Base-by-base conservation (phyloP, 2,329 filamentous ascomycete genomes). In the Scopulariopsis brevicaulis region DNA sequence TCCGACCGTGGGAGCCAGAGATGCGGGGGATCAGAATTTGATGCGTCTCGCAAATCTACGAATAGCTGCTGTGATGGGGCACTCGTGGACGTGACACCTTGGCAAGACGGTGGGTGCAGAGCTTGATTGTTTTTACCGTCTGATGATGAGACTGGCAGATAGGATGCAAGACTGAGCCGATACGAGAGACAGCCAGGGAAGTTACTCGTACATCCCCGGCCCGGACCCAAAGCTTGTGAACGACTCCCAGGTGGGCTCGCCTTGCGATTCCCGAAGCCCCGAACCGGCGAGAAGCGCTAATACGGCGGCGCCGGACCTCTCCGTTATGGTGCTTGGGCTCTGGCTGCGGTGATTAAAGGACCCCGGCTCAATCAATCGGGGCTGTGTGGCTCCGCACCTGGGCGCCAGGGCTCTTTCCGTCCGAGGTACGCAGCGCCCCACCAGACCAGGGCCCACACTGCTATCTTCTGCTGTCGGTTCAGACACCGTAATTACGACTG, bases 361-460 rank as follows among this genome's bases (percentile, higher is more conserved):
- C 18, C 43, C 55, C 43, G 20, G 40, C 22, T 22, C 37, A 12
- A 18, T 18, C 18, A 56, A 40, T 56, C 25, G 43, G 28, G 55
- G 55, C 55, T 51, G 55, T 56, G 54, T 56, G 55, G 46, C 46
- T 24, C 46, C 46, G 46, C 46, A 50, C n/a, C 46, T 24, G 22
- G 46, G 22, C 25, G 43, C 53, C 53, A 35, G 24, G 28, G 18
- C 22, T 40, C 32, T 24, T 35, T 55, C 22, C n/a, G 37, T 24
- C 46, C 20, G 46, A 50, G 22, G 46, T 50, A 24, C 46, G n/a
- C 4, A 24, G 46, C 20, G n/a, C 5, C 20, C 22, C 46, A 24
- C 46, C 46, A 18, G 4, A 40, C 12, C 4, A 24, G 20, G 46
- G 46, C 46, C 46, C 20, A 20, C 46, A 50, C 20, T 7, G 2